Evolutionary conservation across 2,329 filamentous ascomycete species (phyloP).

Genomic region (Fulvia fulva): DNA sequence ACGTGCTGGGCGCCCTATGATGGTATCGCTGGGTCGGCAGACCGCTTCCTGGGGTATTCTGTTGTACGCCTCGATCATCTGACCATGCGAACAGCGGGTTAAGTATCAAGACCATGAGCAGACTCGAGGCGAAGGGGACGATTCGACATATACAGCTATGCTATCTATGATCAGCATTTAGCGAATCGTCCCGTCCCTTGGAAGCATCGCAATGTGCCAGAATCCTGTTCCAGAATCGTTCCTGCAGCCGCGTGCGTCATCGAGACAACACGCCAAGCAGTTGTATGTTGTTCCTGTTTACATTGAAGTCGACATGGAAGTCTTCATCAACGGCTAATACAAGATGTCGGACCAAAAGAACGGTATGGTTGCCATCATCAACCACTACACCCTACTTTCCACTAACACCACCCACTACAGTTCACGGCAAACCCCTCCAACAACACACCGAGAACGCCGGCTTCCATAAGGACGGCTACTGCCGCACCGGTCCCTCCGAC

Average conservation of each 20-base stretch:
- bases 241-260: neutral
- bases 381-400: neutral
- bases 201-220: neutral
- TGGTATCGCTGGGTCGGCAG: too few species aligned
- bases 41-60: too few species aligned
- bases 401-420: neutral
- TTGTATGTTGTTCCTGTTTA: neutral
- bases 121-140: too few species aligned
- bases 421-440: conserved; percentile 2
- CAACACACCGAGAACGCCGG: conserved; percentile 11
- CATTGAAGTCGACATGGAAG: too few species aligned
- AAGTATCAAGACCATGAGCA: too few species aligned
- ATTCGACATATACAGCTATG: too few species aligned
- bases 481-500: conserved; percentile 10
- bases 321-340: too few species aligned
- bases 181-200: too few species aligned
- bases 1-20: too few species aligned
- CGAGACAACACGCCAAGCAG: neutral
- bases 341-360: neutral
- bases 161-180: too few species aligned
- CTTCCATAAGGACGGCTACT: conserved; percentile 17
- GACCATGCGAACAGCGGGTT: too few species aligned
- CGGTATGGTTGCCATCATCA: neutral
- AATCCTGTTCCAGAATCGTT: neutral
- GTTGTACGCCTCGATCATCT: too few species aligned